These are phyloP conservation scores for Paspalum notatum DNA, from an alignment of 176 grass and related monocot species.

Conservation along the genomic window DNA sequence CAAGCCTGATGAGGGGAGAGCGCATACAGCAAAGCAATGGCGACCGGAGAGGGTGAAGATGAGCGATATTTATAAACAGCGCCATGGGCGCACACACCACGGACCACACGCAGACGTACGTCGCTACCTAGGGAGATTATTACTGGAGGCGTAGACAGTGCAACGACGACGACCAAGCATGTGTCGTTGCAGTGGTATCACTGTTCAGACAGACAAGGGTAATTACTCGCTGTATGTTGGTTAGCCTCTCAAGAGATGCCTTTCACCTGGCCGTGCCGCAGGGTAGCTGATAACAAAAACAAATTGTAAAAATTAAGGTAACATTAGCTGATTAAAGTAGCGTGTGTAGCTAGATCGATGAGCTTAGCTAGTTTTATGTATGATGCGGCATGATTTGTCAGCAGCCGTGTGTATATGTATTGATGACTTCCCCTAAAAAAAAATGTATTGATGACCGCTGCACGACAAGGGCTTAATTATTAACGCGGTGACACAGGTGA, in stretches of 20 bases:
- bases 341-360: too few species aligned
- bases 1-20: too few species aligned
- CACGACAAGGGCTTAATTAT: slow-evolving; percentile 29
- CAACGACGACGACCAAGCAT: too few species aligned
- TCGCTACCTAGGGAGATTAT: too few species aligned
- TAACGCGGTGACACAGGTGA: slow-evolving; percentile 33
- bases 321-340: background rate
- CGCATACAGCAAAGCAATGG: background rate
- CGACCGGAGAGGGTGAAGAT: slow-evolving; percentile 16
- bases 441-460: slow-evolving; percentile 7
- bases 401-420: too few species aligned
- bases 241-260: slow-evolving; percentile 60
- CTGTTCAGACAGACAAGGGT: slow-evolving; percentile 43
- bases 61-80: slow-evolving; percentile 43
- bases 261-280: slow-evolving; percentile 1
- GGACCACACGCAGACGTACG: background rate
- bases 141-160: too few species aligned
- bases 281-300: slow-evolving; percentile 1
- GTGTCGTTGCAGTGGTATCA: too few species aligned
- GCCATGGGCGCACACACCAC: background rate
- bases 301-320: background rate
- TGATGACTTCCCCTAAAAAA: too few species aligned
- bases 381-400: too few species aligned
- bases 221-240: slow-evolving; percentile 46
- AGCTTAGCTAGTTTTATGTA: too few species aligned